Evolutionary conservation across 805 yeast species (phyloP).

Genomic region (Candida anglica): DNA sequence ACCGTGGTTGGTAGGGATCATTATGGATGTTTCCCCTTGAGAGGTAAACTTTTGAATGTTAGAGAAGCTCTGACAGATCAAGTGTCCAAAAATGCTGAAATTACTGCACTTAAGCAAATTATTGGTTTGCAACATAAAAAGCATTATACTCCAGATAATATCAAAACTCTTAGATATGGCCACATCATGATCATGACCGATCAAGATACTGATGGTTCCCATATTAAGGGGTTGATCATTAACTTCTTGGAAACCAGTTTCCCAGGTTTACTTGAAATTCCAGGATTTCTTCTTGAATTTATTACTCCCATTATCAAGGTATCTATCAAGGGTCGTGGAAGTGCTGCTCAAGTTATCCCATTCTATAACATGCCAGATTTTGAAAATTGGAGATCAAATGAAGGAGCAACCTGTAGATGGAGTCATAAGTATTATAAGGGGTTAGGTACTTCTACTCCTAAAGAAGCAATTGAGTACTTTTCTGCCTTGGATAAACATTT

Average conservation of each 20-base stretch:
- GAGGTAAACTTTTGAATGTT: constrained; percentile 93
- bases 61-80: constrained; percentile 97
- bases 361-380: constrained; percentile 96
- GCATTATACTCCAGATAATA: constrained; percentile 56
- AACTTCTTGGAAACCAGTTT: constrained; percentile 90
- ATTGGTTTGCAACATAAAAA: constrained; percentile 94
- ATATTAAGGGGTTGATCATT: constrained; percentile 91
- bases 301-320: constrained; percentile 96
- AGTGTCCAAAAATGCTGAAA: constrained; percentile 87
- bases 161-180: constrained; percentile 82
- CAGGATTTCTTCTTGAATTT: constrained; percentile 89
- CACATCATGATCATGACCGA: constrained; percentile 99
- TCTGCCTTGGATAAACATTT: constrained; percentile 79
- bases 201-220: constrained; percentile 99
- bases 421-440: constrained; percentile 96
- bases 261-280: constrained; percentile 87
- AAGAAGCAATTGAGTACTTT: constrained; percentile 86
- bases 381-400: constrained; percentile 86
- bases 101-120: constrained; percentile 91
- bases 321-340: constrained; percentile 59
- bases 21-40: constrained; percentile 91
- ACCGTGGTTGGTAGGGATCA: constrained; percentile 93
- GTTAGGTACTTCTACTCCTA: constrained; percentile 87
- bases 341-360: constrained; percentile 53
- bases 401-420: constrained; percentile 75